Evolutionary conservation across 2,329 filamentous ascomycete species (phyloP).

Genomic region (Emergomyces pasteurianus): DNA sequence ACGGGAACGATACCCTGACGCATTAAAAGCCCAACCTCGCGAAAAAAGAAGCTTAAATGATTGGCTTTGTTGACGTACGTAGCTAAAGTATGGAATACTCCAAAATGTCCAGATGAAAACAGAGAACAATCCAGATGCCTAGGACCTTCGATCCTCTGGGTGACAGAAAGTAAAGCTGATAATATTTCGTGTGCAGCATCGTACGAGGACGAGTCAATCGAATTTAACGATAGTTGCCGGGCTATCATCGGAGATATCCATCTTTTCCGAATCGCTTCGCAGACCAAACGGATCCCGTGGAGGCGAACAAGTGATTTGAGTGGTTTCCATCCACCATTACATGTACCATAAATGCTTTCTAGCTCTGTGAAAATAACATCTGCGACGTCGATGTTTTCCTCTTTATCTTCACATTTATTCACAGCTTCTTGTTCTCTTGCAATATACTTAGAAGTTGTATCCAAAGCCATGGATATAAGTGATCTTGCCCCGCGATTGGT

Average conservation of each 20-base stretch:
- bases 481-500: constrained; percentile 21
- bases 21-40: constrained; percentile 26
- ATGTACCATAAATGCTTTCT: constrained; percentile 25
- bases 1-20: constrained; percentile 21
- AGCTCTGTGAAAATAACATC: constrained; percentile 32
- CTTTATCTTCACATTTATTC: constrained; percentile 20
- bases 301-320: constrained; percentile 30
- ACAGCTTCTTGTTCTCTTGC: constrained; percentile 25
- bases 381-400: constrained; percentile 28
- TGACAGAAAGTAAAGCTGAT: constrained; percentile 18
- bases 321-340: constrained; percentile 27
- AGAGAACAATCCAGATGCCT: constrained; percentile 12
- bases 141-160: constrained; percentile 14
- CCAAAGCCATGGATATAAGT: constrained; percentile 25
- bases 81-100: constrained; percentile 21
- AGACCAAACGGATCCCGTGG: constrained; percentile 28
- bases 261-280: constrained; percentile 23
- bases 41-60: constrained; percentile 20
- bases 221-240: constrained; percentile 23
- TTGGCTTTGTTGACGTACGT: constrained; percentile 16
- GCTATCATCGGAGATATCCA: constrained; percentile 24
- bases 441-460: constrained; percentile 28
- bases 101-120: constrained; percentile 20
- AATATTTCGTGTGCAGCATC: constrained; percentile 27
- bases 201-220: constrained; percentile 19